Conservation (phyloP, 2,329 filamentous ascomycete species). For the Venturia aucupariae region DNA sequence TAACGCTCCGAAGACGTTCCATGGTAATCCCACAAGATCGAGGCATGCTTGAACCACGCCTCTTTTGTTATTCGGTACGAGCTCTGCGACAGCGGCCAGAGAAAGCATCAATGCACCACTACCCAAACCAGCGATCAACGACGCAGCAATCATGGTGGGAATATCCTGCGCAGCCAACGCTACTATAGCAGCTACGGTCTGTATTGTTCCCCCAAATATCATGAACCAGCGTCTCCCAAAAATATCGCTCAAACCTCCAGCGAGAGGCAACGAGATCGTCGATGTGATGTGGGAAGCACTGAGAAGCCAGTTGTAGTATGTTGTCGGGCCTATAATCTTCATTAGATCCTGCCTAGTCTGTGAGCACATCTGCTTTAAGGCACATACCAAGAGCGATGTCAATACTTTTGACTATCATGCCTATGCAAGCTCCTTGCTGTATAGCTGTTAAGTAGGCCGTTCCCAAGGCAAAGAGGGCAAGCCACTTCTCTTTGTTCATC, state of each 20-base stretch:
- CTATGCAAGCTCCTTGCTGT: slow-evolving; percentile 11
- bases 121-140: slow-evolving; percentile 9
- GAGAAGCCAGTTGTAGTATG: slow-evolving; percentile 16
- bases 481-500: slow-evolving; percentile 15
- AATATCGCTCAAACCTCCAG: slow-evolving; percentile 15
- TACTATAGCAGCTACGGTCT: background rate
- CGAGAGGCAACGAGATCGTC: slow-evolving; percentile 9
- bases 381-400: slow-evolving; percentile 11
- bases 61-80: slow-evolving; percentile 12
- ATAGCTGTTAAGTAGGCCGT: slow-evolving; percentile 12
- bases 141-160: slow-evolving; percentile 4
- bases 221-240: slow-evolving; percentile 15
- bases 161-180: slow-evolving; percentile 9
- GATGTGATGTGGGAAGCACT: background rate
- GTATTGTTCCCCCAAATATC: slow-evolving; percentile 3
- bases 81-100: slow-evolving; percentile 8
- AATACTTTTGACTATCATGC: slow-evolving; percentile 12
- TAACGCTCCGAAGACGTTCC: slow-evolving; percentile 11
- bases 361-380: too few species aligned
- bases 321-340: slow-evolving; percentile 11
- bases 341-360: too few species aligned
- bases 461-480: slow-evolving; percentile 9
- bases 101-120: slow-evolving; percentile 7
- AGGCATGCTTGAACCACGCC: slow-evolving; percentile 11
- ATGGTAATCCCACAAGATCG: slow-evolving; percentile 13